Evolutionary conservation across 2,329 filamentous ascomycete genomes (phyloP).

Genomic region (Diaporthe australafricana): DNA sequence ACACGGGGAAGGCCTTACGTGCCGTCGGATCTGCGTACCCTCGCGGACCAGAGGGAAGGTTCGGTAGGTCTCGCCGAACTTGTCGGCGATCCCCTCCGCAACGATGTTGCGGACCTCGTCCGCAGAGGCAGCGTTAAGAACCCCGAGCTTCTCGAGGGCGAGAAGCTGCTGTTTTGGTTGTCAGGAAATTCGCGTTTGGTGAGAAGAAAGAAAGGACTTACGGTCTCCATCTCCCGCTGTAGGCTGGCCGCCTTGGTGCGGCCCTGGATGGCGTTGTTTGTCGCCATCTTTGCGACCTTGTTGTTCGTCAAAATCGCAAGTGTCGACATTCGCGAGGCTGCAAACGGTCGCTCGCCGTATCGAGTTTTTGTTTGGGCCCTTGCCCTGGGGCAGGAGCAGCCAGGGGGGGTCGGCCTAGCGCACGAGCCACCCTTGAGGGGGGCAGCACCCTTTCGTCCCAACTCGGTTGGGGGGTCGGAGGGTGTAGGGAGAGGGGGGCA

Average conservation of each 20-base stretch:
- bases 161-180: constrained; percentile 28
- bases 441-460: not conserved
- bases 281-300: not conserved
- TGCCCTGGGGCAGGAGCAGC: too few relatives aligned
- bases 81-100: constrained; percentile 32
- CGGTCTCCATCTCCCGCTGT: constrained; percentile 18
- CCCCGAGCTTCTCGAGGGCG: constrained; percentile 10
- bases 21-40: constrained; percentile 27
- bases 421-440: too few relatives aligned
- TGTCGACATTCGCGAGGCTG: constrained; percentile 1
- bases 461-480: too few relatives aligned
- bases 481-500: not conserved
- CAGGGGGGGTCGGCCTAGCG: too few relatives aligned
- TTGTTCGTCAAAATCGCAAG: not conserved
- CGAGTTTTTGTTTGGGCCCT: not conserved
- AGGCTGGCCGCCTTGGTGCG: not conserved
- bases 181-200: not conserved
- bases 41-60: constrained; percentile 10
- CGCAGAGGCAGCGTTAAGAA: constrained; percentile 10
- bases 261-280: not conserved
- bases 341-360: too few relatives aligned
- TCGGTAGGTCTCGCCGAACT: constrained; percentile 25
- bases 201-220: not conserved
- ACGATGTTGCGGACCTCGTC: constrained; percentile 34
- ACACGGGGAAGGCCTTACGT: constrained; percentile 7